Evolutionary conservation across 1,284 basidiomycete species (phyloP).

Genomic region (Fistulinella staudtii): DNA sequence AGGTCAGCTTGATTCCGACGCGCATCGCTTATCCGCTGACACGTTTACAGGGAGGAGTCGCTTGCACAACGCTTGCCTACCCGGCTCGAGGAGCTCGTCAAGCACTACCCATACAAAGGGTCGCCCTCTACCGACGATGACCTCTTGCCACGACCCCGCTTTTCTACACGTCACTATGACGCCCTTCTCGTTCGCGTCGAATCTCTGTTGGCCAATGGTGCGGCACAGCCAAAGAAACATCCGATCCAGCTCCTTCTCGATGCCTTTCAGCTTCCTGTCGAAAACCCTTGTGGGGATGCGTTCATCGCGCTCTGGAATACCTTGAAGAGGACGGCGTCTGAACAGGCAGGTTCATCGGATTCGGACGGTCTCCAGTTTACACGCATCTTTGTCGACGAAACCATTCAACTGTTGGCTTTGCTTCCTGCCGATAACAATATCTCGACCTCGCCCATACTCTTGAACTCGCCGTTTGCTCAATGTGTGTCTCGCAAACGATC

Average conservation of each 20-base stretch:
- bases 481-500: constrained; percentile 21
- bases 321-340: constrained; percentile 42
- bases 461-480: constrained; percentile 22
- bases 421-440: constrained; percentile 15
- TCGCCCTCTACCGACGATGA: constrained; percentile 38
- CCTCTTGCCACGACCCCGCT: constrained; percentile 53
- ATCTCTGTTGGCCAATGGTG: constrained; percentile 40
- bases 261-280: constrained; percentile 47
- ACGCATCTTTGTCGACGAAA: constrained; percentile 63
- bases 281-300: constrained; percentile 35
- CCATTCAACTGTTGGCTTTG: constrained; percentile 43
- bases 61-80: constrained; percentile 54
- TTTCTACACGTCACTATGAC: constrained; percentile 58
- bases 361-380: constrained; percentile 35
- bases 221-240: constrained; percentile 43
- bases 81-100: constrained; percentile 64
- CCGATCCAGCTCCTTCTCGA: constrained; percentile 57
- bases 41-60: constrained; percentile 51
- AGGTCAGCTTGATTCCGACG: constrained; percentile 42
- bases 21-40: constrained; percentile 4
- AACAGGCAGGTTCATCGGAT: constrained; percentile 6
- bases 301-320: constrained; percentile 48
- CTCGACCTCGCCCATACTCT: constrained; percentile 17
- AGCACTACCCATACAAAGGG: constrained; percentile 59
- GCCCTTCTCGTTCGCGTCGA: constrained; percentile 65